Evolutionary conservation across 2,329 filamentous ascomycete genomes (phyloP).

Genomic region (Ambrosiella cleistominuta): DNA sequence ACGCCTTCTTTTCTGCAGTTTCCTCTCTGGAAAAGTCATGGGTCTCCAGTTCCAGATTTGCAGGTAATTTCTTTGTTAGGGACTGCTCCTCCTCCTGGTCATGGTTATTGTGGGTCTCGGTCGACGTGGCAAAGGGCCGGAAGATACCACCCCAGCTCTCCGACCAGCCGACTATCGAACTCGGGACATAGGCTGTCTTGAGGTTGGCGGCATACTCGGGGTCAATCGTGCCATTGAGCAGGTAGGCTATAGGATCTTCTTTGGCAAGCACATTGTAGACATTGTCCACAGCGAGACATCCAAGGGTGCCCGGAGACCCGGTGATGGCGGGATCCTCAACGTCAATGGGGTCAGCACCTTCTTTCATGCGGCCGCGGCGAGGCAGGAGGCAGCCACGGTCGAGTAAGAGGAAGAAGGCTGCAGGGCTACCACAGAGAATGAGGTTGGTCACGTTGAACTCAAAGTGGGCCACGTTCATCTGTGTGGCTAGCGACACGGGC

Average conservation of each 20-base stretch:
- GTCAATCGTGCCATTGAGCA: slow-evolving; percentile 82
- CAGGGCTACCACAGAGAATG: slow-evolving; percentile 79
- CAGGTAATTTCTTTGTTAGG: slow-evolving; percentile 30
- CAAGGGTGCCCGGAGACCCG: slow-evolving; percentile 66
- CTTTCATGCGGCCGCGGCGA: slow-evolving; percentile 57
- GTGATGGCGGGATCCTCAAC: slow-evolving; percentile 40
- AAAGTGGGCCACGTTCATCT: slow-evolving; percentile 43
- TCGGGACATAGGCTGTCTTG: slow-evolving; percentile 64
- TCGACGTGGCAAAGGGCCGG: too few species aligned
- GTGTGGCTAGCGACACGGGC: slow-evolving; percentile 25
- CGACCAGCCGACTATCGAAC: slow-evolving; percentile 46
- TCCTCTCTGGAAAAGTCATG: slow-evolving; percentile 91
- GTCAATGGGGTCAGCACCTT: slow-evolving; percentile 51
- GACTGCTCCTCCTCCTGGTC: neutral
- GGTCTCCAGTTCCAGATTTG: slow-evolving; percentile 75
- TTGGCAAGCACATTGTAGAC: slow-evolving; percentile 77
- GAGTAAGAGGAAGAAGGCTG: slow-evolving; percentile 80
- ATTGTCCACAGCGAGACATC: slow-evolving; percentile 86
- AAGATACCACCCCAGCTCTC: slow-evolving; percentile 35
- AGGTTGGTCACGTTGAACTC: slow-evolving; percentile 85
- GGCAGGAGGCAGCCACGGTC: slow-evolving; percentile 58
- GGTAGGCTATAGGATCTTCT: slow-evolving; percentile 67
- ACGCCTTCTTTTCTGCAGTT: slow-evolving; percentile 74
- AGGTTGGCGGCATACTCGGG: slow-evolving; percentile 58
- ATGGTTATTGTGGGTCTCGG: neutral